Base-by-base conservation (phyloP, 2,329 filamentous ascomycete genomes). In the Aspergillus spinulosporus region DNA sequence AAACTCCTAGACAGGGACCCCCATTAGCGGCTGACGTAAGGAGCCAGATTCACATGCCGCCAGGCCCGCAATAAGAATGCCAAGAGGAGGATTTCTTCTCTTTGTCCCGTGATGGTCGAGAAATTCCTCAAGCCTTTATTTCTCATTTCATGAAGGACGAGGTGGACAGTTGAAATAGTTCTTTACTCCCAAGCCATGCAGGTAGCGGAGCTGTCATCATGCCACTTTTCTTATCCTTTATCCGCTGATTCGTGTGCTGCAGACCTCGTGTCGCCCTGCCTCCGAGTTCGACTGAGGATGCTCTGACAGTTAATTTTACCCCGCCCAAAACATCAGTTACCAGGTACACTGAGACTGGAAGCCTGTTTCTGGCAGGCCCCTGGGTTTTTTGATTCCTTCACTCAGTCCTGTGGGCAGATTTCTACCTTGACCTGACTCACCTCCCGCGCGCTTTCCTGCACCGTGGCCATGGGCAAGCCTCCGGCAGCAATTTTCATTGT, bases 401-500 rank as follows among this genome's bases (percentile, higher is more conserved):
- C 36, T 37, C 45, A 15, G 21, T 14, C n/a, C 32, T 48, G 31
- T 31, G 6, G 34, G n/a, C 2, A 12, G 28, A 36, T 34, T 28
- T 3, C 26, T 15, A 29, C 9, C 28, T 28, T 46, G 26, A 40
- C 50, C 14, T n/a, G n/a, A 46, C 5, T 34, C 21, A 21, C 37
- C 46, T 55, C 34, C 42, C n/a, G 4, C 36, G 26, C n/a, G 9
- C 39, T 26, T 4, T 14, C 21, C 21, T 28, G 26, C 36, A 44
- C 36, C 14, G 2, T 39, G 26, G 49, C 26, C 40, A 75, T 72
- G 72, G 67, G 66, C 49, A 76, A 74, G 54, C 66, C 72, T 57
- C 75, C 75, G 7, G 67, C 73, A 6, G 73, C 75, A 31, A 68
- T 78, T 49, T 71, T 77, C 48, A 74, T 78, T 56, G 75, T 69